A percentile compares a stretch with the other conserved stretches of the same genome.
phyloP scores from a whole-genome alignment of 192 early-diverging fungal species.

The Endogone sp. region DNA sequence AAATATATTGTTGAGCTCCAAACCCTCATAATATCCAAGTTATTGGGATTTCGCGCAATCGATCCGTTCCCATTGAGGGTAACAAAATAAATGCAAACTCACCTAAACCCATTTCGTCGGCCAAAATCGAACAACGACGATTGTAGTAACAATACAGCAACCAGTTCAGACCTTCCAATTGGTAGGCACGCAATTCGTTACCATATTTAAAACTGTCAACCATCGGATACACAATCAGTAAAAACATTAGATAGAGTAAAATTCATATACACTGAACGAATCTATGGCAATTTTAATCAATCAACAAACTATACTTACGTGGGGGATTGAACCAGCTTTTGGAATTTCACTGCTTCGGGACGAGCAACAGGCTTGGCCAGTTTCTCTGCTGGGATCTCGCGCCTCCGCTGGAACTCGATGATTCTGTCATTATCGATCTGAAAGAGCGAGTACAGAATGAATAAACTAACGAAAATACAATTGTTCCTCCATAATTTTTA shows the following conservation, averaged over 20 bases:
- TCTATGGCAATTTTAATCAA: too few species aligned
- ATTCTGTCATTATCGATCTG: slow-evolving; percentile 62
- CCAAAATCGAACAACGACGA: slow-evolving; percentile 78
- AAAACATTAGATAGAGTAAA: neutral
- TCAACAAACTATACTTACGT: slow-evolving; percentile 9
- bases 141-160: slow-evolving; percentile 76
- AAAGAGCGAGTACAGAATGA: slow-evolving; percentile 12
- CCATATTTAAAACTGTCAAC: slow-evolving; percentile 55
- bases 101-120: slow-evolving; percentile 94
- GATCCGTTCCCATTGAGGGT: too few species aligned
- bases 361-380: slow-evolving; percentile 32
- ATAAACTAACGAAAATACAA: neutral
- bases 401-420: slow-evolving; percentile 59
- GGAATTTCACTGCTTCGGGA: slow-evolving; percentile 44
- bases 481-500: neutral
- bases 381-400: slow-evolving; percentile 53
- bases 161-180: slow-evolving; percentile 86
- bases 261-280: too few species aligned
- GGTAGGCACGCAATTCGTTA: slow-evolving; percentile 68
- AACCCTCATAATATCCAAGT: too few species aligned
- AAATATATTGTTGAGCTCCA: neutral
- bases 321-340: slow-evolving; percentile 60
- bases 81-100: too few species aligned
- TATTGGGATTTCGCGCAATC: too few species aligned
- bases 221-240: neutral